Conservation (phyloP, 768 basidiomycete species). For the Crassisporium funariophilum region DNA sequence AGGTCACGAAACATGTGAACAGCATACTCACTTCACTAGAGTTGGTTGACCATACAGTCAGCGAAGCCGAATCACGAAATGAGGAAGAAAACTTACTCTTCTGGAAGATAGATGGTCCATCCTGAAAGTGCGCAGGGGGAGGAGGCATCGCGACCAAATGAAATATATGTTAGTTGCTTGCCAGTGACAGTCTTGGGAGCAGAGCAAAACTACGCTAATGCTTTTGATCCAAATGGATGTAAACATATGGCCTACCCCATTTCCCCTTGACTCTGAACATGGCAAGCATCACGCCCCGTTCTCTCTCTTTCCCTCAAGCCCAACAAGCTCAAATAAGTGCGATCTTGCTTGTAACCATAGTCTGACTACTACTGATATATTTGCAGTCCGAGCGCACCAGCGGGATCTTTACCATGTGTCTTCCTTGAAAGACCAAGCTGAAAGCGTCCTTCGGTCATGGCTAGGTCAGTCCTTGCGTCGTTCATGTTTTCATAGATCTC, state of each 20-base stretch:
- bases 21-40: conserved; percentile 58
- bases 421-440: conserved; percentile 73
- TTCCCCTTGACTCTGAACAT: conserved; percentile 15
- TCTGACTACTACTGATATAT: conserved; percentile 9
- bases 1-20: conserved; percentile 1
- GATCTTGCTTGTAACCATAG: conserved; percentile 28
- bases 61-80: conserved; percentile 6
- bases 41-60: conserved; percentile 11
- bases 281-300: conserved; percentile 15
- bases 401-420: conserved; percentile 79
- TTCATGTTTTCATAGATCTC: conserved; percentile 1
- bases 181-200: conserved; percentile 8
- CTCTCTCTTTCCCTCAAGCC: conserved; percentile 63
- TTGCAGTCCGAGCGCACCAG: conserved; percentile 58
- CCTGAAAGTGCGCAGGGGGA: conserved; percentile 43
- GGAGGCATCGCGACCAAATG: conserved; percentile 22
- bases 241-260: conserved; percentile 18
- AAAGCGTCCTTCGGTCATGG: conserved; percentile 74
- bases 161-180: conserved; percentile 4
- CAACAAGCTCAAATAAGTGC: conserved; percentile 87
- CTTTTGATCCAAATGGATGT: conserved; percentile 18
- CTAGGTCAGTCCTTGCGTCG: conserved; percentile 51
- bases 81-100: conserved; percentile 61
- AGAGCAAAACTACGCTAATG: conserved; percentile 2
- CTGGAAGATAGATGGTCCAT: conserved; percentile 72